Evolutionary conservation across 805 yeast genomes (phyloP).

Genomic region (Candida ficus): DNA sequence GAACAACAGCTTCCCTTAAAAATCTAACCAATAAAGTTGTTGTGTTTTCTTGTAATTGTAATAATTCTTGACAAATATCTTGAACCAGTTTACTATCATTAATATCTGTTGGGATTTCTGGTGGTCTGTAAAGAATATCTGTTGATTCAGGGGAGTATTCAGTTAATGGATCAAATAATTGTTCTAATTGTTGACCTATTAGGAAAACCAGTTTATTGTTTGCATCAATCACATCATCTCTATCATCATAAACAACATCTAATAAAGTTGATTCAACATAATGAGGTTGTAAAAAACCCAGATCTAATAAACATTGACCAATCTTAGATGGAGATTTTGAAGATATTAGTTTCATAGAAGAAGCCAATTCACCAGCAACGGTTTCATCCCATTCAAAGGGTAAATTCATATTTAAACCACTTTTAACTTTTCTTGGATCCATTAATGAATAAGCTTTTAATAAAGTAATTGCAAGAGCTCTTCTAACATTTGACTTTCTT

Average conservation of each 20-base stretch:
- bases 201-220: constrained; percentile 74
- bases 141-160: constrained; percentile 92
- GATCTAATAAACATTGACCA: constrained; percentile 49
- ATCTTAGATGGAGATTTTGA: constrained; percentile 49
- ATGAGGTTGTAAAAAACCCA: constrained; percentile 53
- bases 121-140: constrained; percentile 64
- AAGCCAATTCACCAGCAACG: constrained; percentile 76
- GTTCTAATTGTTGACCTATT: constrained; percentile 83
- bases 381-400: constrained; percentile 68
- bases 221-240: constrained; percentile 45
- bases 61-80: constrained; percentile 60
- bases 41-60: constrained; percentile 61
- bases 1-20: constrained; percentile 73
- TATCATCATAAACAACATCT: constrained; percentile 70
- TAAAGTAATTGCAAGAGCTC: constrained; percentile 70
- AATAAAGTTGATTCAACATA: constrained; percentile 47
- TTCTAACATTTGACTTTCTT: constrained; percentile 55
- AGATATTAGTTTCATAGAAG: constrained; percentile 51
- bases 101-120: constrained; percentile 26
- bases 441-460: constrained; percentile 63
- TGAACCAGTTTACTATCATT: constrained; percentile 36
- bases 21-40: constrained; percentile 71
- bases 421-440: constrained; percentile 24
- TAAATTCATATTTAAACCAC: constrained; percentile 10
- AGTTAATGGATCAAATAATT: constrained; percentile 79